These are phyloP conservation scores for Neospermospora avenae DNA, from an alignment of 2,329 filamentous ascomycete species.

Conservation along the genomic window DNA sequence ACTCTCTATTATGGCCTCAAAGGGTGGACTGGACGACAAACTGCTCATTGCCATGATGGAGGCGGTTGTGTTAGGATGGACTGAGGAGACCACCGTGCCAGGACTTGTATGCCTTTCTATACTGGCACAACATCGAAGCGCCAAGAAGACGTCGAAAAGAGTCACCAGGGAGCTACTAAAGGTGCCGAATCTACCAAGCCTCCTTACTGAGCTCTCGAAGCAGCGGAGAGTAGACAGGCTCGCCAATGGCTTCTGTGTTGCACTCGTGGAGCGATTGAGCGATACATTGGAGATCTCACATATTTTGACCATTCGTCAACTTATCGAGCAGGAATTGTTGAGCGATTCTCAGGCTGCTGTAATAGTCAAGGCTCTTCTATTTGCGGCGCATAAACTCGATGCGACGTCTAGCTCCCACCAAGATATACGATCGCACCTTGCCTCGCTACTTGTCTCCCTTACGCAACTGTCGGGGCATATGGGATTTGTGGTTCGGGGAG, in stretches of 20 bases:
- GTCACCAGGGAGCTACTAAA: constrained; percentile 68
- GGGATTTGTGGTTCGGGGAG: constrained; percentile 62
- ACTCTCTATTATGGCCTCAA: constrained; percentile 78
- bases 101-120: constrained; percentile 79
- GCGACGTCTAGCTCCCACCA: constrained; percentile 52
- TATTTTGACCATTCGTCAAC: constrained; percentile 57
- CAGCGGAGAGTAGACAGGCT: constrained; percentile 69
- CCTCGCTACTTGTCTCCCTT: constrained; percentile 63
- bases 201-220: constrained; percentile 58
- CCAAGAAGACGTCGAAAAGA: constrained; percentile 64
- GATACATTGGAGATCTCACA: constrained; percentile 57
- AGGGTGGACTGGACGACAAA: constrained; percentile 73
- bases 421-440: constrained; percentile 59
- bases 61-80: constrained; percentile 76
- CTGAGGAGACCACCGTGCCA: constrained; percentile 65
- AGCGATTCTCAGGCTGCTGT: constrained; percentile 61
- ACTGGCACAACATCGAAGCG: constrained; percentile 74
- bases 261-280: constrained; percentile 57
- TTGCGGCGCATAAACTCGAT: constrained; percentile 56
- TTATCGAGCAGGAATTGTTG: constrained; percentile 58
- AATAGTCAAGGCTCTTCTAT: constrained; percentile 62
- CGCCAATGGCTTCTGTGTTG: constrained; percentile 67
- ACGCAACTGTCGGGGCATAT: constrained; percentile 56
- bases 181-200: constrained; percentile 55
- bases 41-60: constrained; percentile 88